These are phyloP conservation scores for Pyracantha coccinea DNA, from an alignment of 331 rosid species.

Conservation along the genomic window DNA sequence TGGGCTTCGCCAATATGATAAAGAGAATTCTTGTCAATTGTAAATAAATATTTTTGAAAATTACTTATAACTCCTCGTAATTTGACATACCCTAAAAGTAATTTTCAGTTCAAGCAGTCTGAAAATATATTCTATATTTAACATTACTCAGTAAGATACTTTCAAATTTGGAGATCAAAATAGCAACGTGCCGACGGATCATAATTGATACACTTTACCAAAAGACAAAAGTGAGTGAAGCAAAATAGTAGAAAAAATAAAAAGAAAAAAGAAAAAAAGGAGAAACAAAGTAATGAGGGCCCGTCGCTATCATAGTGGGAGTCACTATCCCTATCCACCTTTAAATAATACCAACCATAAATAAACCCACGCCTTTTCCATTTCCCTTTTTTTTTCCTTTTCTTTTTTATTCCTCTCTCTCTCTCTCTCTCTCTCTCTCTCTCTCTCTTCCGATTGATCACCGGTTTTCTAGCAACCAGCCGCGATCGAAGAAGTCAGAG, in stretches of 20 bases:
- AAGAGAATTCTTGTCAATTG: too few species aligned
- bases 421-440: neutral
- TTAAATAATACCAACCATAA: conserved; percentile 43
- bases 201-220: neutral
- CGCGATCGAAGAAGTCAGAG: conserved; percentile 23
- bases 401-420: neutral
- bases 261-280: neutral
- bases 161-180: too few species aligned
- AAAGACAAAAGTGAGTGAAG: neutral
- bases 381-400: neutral
- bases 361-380: conserved; percentile 6
- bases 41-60: too few species aligned
- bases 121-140: too few species aligned
- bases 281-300: conserved; percentile 22
- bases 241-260: too few species aligned
- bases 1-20: too few species aligned
- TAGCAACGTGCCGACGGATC: too few species aligned
- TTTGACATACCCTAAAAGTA: too few species aligned
- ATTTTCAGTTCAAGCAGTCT: too few species aligned
- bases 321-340: conserved; percentile 40
- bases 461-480: conserved; percentile 22
- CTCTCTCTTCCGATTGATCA: conserved; percentile 32
- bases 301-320: conserved; percentile 52
- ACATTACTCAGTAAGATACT: too few species aligned
- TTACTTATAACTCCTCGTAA: too few species aligned